phyloP scores from a whole-genome alignment of 225 moss, liverwort and hornwort genomes.

The Marchantia paleacea region DNA sequence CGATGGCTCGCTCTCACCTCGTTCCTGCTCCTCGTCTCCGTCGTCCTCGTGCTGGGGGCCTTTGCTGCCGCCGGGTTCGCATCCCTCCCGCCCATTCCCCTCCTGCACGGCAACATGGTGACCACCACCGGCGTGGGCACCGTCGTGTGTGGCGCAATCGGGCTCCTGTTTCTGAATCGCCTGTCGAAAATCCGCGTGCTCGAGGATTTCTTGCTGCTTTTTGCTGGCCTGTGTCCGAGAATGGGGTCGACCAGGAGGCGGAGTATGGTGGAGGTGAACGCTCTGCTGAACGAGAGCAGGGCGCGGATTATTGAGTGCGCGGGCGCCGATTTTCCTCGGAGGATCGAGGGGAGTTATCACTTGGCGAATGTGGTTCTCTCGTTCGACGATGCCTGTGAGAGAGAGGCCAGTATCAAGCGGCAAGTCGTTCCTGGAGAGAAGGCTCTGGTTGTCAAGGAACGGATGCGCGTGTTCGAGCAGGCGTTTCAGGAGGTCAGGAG shows the following conservation, averaged over 20 bases:
- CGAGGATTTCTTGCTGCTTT: neutral
- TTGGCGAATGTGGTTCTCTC: constrained; percentile 19
- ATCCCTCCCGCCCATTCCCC: constrained; percentile 14
- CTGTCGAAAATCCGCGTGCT: constrained; percentile 27
- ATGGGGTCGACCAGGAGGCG: neutral
- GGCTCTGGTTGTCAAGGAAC: constrained; percentile 10
- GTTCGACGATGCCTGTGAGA: constrained; percentile 23
- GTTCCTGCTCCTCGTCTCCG: constrained; percentile 33
- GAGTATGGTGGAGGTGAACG: constrained; percentile 15
- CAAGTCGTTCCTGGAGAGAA: constrained; percentile 11
- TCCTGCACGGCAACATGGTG: constrained; percentile 29
- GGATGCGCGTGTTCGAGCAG: constrained; percentile 32
- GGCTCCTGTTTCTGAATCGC: constrained; percentile 24
- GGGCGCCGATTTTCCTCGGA: neutral
- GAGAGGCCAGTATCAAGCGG: neutral
- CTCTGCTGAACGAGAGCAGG: constrained; percentile 6
- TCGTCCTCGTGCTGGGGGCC: constrained; percentile 37
- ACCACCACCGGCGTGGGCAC: constrained; percentile 35
- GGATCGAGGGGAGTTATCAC: constrained; percentile 2
- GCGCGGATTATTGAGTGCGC: neutral
- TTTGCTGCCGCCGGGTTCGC: constrained; percentile 47
- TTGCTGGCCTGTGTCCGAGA: neutral
- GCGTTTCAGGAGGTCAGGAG: constrained; percentile 29
- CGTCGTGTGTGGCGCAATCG: constrained; percentile 11
- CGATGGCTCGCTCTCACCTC: constrained; percentile 33